Evolutionary conservation across 106 monocot genomes (phyloP).

Genomic region (Triglochin maritima): DNA sequence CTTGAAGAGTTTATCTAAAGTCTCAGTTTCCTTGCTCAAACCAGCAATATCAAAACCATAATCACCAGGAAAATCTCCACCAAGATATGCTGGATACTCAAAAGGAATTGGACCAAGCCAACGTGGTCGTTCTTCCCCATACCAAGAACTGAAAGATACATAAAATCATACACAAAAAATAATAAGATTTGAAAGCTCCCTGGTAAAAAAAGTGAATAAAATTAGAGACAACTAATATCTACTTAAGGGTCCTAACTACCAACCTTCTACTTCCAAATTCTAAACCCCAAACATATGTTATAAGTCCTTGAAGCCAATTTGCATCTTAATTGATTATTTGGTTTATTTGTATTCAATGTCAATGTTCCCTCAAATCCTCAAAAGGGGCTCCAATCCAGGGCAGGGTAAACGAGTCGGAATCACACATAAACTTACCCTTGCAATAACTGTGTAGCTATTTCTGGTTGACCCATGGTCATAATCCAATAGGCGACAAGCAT

Average conservation of each 20-base stretch:
- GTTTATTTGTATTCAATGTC: too few species aligned
- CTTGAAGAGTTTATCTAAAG: conserved; percentile 89
- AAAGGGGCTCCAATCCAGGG: too few species aligned
- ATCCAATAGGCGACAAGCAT: too few species aligned
- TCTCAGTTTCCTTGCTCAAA: conserved; percentile 57
- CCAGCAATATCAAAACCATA: conserved; percentile 92
- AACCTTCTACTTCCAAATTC: background rate
- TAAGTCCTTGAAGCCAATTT: too few species aligned
- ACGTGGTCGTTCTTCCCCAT: conserved; percentile 63
- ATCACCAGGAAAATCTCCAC: conserved; percentile 87
- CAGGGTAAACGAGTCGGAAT: too few species aligned
- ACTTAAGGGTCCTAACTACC: background rate
- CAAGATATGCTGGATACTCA: conserved; percentile 73
- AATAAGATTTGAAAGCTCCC: background rate
- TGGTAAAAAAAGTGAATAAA: background rate
- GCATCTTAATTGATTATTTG: too few species aligned
- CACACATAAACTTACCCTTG: too few species aligned
- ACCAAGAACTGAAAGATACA: conserved; percentile 57
- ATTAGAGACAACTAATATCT: background rate
- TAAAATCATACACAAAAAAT: background rate
- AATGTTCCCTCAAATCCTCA: too few species aligned
- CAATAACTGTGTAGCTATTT: too few species aligned
- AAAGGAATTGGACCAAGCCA: conserved; percentile 93
- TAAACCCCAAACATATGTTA: background rate
- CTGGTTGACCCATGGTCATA: too few species aligned